phyloP scores from a whole-genome alignment of 2,329 filamentous ascomycete genomes.

The Exserohilum turcica region DNA sequence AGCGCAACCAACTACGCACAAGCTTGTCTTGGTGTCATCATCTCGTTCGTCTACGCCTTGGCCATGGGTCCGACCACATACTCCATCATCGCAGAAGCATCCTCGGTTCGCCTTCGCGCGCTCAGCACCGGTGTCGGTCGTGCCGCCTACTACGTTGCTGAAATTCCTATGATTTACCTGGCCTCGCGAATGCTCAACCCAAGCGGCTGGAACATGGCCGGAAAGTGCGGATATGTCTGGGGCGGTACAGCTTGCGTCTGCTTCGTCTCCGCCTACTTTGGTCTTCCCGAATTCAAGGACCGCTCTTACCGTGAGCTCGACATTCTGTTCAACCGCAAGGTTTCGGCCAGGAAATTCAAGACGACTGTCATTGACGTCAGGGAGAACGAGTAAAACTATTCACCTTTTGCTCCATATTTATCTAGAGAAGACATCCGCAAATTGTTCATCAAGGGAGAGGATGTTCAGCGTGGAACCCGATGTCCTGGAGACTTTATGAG shows the following conservation, averaged over 20 bases:
- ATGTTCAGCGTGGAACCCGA: not conserved
- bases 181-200: slow-evolving; percentile 58
- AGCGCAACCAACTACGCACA: slow-evolving; percentile 58
- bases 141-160: slow-evolving; percentile 65
- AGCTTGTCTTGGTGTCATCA: slow-evolving; percentile 65
- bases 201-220: slow-evolving; percentile 47
- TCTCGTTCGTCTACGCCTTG: slow-evolving; percentile 67
- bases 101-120: slow-evolving; percentile 65
- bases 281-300: slow-evolving; percentile 60
- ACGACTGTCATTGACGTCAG: slow-evolving; percentile 60
- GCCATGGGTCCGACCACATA: slow-evolving; percentile 68
- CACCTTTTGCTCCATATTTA: not conserved
- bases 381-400: slow-evolving; percentile 65
- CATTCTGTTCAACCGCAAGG: slow-evolving; percentile 47
- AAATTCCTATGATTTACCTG: slow-evolving; percentile 69
- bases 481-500: not conserved
- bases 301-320: slow-evolving; percentile 57
- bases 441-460: not conserved
- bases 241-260: slow-evolving; percentile 58
- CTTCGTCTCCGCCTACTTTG: slow-evolving; percentile 56
- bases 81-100: slow-evolving; percentile 70
- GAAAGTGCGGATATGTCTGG: slow-evolving; percentile 41
- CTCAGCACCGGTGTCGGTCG: slow-evolving; percentile 68
- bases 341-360: slow-evolving; percentile 62
- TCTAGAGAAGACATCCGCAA: no score